Evolutionary conservation across 163 green algal species (phyloP).

Genomic region (Picocystis sp.): DNA sequence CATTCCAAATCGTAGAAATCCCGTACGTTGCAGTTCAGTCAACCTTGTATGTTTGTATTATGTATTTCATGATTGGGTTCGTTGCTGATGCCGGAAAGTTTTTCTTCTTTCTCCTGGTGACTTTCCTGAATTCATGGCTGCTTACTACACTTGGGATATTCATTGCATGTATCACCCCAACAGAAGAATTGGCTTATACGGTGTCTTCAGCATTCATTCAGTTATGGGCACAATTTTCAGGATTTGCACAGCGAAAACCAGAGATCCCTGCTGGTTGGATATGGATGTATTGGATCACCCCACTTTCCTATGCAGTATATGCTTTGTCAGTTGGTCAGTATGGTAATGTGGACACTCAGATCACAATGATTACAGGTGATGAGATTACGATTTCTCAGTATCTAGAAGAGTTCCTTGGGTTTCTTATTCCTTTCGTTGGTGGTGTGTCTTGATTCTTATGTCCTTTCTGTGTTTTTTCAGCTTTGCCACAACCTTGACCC

Average conservation of each 20-base stretch:
- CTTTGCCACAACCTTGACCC: constrained; percentile 8
- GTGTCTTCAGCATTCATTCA: constrained; percentile 21
- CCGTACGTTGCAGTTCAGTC: constrained; percentile 17
- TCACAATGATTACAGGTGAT: constrained; percentile 1
- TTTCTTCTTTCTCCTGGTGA: constrained; percentile 9
- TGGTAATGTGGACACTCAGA: constrained; percentile 17
- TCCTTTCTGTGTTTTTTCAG: constrained; percentile 16
- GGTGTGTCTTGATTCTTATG: constrained; percentile 2
- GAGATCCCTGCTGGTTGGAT: constrained; percentile 26
- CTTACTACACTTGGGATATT: constrained; percentile 33
- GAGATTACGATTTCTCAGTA: constrained; percentile 12
- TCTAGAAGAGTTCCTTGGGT: constrained; percentile 20
- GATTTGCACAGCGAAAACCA: constrained; percentile 37
- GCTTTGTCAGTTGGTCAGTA: constrained; percentile 41
- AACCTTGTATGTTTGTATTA: constrained; percentile 11
- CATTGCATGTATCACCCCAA: constrained; percentile 44
- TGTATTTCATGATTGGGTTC: constrained; percentile 10
- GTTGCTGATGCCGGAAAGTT: background rate
- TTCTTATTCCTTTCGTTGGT: constrained; percentile 24
- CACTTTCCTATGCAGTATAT: constrained; percentile 42
- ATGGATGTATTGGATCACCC: constrained; percentile 31
- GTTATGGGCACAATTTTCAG: constrained; percentile 29
- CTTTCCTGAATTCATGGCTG: background rate
- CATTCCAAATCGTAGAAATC: constrained; percentile 13
- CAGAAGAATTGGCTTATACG: constrained; percentile 30